Evolutionary conservation across 352 stramenopile genomes (phyloP).

Genomic region (Globisporangium heterothallicum): DNA sequence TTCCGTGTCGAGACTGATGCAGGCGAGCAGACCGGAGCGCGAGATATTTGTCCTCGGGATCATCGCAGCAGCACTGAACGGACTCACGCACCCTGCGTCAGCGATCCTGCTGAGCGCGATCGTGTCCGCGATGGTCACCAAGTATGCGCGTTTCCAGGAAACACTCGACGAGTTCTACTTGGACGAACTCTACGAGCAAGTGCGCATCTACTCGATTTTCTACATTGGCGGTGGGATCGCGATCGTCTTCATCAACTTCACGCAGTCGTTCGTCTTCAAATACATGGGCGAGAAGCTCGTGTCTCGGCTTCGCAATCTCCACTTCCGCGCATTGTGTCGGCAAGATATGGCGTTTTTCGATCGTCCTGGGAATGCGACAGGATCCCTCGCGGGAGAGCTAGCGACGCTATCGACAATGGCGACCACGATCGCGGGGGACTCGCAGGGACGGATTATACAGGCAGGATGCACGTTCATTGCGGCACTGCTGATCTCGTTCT

Average conservation of each 20-base stretch:
- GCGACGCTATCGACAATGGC: neutral
- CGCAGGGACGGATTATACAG: neutral
- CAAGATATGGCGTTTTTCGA: neutral
- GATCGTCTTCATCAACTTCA: constrained; percentile 17
- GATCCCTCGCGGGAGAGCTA: neutral
- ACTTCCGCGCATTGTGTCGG: neutral
- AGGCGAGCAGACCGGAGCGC: neutral
- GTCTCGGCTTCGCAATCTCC: constrained; percentile 21
- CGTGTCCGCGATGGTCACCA: neutral
- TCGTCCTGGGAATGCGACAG: neutral
- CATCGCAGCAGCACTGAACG: neutral
- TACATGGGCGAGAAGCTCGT: constrained; percentile 50
- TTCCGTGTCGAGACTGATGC: too few species aligned
- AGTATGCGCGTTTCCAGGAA: neutral
- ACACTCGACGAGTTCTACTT: neutral
- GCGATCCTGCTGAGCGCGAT: neutral
- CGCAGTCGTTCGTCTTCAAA: constrained; percentile 42
- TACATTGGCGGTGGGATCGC: constrained; percentile 12
- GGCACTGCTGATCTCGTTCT: neutral
- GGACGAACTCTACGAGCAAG: neutral
- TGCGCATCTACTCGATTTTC: neutral
- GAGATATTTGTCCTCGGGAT: neutral
- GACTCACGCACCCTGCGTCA: neutral
- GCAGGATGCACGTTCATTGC: neutral
- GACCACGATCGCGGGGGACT: neutral